These are phyloP conservation scores for Trifolium repens DNA, from an alignment of 306 rosid species.

Conservation along the genomic window DNA sequence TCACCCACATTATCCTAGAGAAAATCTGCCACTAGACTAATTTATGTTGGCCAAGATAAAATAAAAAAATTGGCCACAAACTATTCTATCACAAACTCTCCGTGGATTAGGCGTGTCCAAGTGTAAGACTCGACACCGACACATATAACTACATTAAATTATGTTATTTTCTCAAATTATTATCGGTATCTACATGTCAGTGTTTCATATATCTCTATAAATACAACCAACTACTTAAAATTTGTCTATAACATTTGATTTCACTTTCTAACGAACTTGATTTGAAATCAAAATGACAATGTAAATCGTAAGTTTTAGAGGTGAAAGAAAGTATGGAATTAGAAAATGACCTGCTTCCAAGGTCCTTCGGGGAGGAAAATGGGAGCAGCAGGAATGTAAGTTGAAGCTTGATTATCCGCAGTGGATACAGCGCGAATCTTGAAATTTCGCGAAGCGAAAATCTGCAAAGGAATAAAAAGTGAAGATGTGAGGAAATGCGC, in stretches of 20 bases:
- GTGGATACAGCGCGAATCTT: conserved; percentile 49
- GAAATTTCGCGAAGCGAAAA: conserved; percentile 20
- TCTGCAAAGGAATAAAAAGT: conserved; percentile 10
- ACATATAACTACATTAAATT: too few relatives aligned
- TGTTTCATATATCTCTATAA: background rate
- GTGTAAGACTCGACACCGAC: too few relatives aligned
- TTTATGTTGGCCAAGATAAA: too few relatives aligned
- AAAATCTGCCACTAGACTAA: too few relatives aligned
- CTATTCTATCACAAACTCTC: too few relatives aligned
- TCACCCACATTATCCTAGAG: too few relatives aligned
- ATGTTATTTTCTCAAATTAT: too few relatives aligned
- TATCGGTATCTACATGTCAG: too few relatives aligned
- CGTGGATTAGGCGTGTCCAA: too few relatives aligned
- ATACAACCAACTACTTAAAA: background rate
- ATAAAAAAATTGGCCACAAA: too few relatives aligned
- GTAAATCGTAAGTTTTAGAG: too few relatives aligned
- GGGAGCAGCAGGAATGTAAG: conserved; percentile 77
- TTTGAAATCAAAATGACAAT: background rate
- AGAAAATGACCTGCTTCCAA: conserved; percentile 75
- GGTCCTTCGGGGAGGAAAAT: conserved; percentile 89
- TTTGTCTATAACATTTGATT: background rate
- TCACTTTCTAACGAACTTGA: background rate
- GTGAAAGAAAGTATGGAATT: background rate
- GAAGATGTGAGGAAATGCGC: background rate
- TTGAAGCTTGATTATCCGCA: conserved; percentile 40